Evolutionary conservation across 768 basidiomycete species (phyloP).

Genomic region (Suillus hirtellus): DNA sequence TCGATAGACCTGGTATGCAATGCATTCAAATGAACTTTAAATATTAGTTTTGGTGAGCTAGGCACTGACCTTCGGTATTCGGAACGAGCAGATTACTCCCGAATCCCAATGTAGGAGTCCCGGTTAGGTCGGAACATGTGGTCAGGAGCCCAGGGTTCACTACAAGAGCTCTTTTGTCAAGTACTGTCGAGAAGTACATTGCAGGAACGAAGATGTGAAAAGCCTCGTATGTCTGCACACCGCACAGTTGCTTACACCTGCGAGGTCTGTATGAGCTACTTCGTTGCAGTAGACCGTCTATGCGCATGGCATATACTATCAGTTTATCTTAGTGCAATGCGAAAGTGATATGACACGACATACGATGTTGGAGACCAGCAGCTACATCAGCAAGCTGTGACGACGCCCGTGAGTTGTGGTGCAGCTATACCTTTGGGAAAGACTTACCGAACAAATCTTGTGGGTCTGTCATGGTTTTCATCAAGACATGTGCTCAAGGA

Average conservation of each 20-base stretch:
- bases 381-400: conserved; percentile 11
- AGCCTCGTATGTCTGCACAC: too few relatives aligned
- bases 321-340: background rate
- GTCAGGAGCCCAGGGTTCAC: background rate
- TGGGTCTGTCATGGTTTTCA: background rate
- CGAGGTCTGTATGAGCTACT: background rate
- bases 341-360: background rate
- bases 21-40: too few relatives aligned
- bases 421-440: background rate
- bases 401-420: background rate
- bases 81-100: too few relatives aligned
- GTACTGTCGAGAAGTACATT: background rate
- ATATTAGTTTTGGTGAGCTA: too few relatives aligned
- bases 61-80: too few relatives aligned
- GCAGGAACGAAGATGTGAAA: background rate
- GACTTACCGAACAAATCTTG: conserved; percentile 1
- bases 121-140: background rate
- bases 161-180: background rate
- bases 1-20: too few relatives aligned
- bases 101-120: conserved; percentile 13
- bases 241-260: background rate
- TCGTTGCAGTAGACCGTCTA: background rate
- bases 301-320: too few relatives aligned
- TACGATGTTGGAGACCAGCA: conserved; percentile 11
- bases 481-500: conserved; percentile 20